Evolutionary conservation across 2,329 filamentous ascomycete genomes (phyloP).

Genomic region (Colletotrichum tanaceti): DNA sequence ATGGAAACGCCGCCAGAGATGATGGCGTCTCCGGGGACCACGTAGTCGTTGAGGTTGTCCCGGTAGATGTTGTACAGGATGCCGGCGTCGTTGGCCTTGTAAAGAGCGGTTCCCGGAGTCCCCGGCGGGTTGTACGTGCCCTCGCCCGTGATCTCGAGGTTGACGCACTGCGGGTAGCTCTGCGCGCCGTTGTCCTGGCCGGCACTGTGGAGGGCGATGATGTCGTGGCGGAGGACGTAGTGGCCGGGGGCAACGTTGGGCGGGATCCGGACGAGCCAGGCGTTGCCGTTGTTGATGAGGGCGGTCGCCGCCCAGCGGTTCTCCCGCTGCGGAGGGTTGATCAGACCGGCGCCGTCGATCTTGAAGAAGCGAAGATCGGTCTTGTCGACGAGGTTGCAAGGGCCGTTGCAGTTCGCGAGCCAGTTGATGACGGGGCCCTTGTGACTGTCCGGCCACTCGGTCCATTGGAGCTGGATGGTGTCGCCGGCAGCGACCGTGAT

Average conservation of each 20-base stretch:
- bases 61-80: constrained; percentile 67
- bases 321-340: constrained; percentile 47
- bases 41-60: constrained; percentile 42
- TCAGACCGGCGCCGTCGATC: constrained; percentile 55
- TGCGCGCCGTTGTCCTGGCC: constrained; percentile 57
- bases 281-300: constrained; percentile 63
- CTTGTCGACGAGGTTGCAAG: constrained; percentile 56
- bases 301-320: constrained; percentile 55
- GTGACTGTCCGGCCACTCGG: constrained; percentile 61
- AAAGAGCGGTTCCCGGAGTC: constrained; percentile 62
- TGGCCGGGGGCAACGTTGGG: constrained; percentile 60
- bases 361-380: constrained; percentile 59
- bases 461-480: constrained; percentile 60
- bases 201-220: constrained; percentile 64
- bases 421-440: constrained; percentile 61
- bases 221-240: constrained; percentile 67
- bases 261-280: constrained; percentile 63
- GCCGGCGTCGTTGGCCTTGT: constrained; percentile 63
- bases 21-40: constrained; percentile 46
- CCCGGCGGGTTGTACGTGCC: constrained; percentile 61
- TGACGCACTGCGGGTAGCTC: constrained; percentile 65
- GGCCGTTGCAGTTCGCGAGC: constrained; percentile 57
- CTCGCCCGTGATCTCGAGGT: constrained; percentile 65
- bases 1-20: constrained; percentile 44
- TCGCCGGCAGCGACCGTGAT: constrained; percentile 59